Percentiles rank a stretch among this genome's conserved stretches.
Evolutionary conservation across 257 asterid species (phyloP).

Genomic region (Jaltomata sinuosa): DNA sequence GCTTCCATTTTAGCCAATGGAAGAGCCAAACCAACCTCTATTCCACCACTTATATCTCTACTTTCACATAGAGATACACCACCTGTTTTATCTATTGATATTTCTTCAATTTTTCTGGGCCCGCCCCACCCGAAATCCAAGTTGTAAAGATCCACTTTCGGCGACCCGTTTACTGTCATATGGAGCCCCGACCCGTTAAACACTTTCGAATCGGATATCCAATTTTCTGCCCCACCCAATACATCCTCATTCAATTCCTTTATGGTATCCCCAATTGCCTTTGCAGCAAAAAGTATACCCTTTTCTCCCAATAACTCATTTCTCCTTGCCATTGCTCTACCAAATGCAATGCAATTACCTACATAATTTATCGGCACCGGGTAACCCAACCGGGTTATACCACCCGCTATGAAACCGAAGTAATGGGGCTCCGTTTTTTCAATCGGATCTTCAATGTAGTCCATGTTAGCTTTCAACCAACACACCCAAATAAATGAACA

Average conservation of each 20-base stretch:
- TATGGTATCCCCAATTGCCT: constrained; percentile 25
- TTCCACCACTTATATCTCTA: constrained; percentile 23
- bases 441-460: background rate
- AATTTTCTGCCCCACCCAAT: constrained; percentile 22
- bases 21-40: constrained; percentile 43
- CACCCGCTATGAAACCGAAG: constrained; percentile 27
- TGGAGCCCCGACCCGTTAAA: background rate
- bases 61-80: constrained; percentile 29
- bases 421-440: background rate
- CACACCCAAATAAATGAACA: constrained; percentile 34
- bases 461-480: constrained; percentile 19
- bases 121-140: constrained; percentile 49
- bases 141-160: constrained; percentile 24
- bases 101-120: constrained; percentile 28
- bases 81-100: constrained; percentile 25
- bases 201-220: constrained; percentile 16
- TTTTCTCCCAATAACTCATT: constrained; percentile 14
- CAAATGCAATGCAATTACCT: constrained; percentile 39
- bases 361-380: constrained; percentile 28
- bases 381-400: constrained; percentile 14
- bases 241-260: constrained; percentile 9
- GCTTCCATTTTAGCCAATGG: constrained; percentile 29
- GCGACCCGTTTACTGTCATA: constrained; percentile 33
- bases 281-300: constrained; percentile 33
- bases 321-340: constrained; percentile 6